Evolutionary conservation across 202 grass and related monocot genomes (phyloP), one percentile per base, ranked within the genome.

Genomic region (Elaeis oleifera): DNA sequence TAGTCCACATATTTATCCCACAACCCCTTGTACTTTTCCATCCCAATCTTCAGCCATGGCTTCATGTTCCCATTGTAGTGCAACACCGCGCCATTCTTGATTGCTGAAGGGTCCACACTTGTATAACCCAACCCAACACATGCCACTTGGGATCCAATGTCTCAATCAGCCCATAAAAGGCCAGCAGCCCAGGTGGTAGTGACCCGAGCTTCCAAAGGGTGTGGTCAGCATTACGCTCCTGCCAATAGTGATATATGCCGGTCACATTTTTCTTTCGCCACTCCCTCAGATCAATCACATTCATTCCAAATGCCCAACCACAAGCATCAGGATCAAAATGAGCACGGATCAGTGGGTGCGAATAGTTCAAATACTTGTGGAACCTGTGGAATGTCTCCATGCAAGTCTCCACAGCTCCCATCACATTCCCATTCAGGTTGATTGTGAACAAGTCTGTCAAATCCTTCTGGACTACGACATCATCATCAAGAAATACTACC

Each of bases 31-130:
- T 99, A 99, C 52, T 99, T 99, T 49, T 99, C 94, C 82, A 99
- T 99, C 63, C 94, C 94, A 79, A 97, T 97, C 79, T 92, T 97
- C 60, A 97, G 64, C 94, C 94, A 97, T 44, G 94, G 94, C 62
- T 97, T 99, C 88, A 99, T 86, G 63, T 99, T 99, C 49, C 94
- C 94, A 73, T 99, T 99, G 62, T 99, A 99, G 71, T 99, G 94
- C 66, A 99, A 76, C 18, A 99, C 94, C 61, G 94, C 94, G 39
- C 94, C 88, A 85, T 94, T 85, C 63, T 80, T 94, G 64, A 99
- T 99, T 50, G 71, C 49, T 49, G 50, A 72, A 23, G 74, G 58
- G 58, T 99, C 88, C 6, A 99, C 94, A 5, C 82, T 94, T 11
- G 94, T 99, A 72, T 99, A 99, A 51, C 94, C 94, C 31, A 99